A percentile compares a stretch with the other conserved stretches of the same genome.
phyloP scores from a whole-genome alignment of 768 basidiomycete species.

The Erythrobasidium yunnanense region DNA sequence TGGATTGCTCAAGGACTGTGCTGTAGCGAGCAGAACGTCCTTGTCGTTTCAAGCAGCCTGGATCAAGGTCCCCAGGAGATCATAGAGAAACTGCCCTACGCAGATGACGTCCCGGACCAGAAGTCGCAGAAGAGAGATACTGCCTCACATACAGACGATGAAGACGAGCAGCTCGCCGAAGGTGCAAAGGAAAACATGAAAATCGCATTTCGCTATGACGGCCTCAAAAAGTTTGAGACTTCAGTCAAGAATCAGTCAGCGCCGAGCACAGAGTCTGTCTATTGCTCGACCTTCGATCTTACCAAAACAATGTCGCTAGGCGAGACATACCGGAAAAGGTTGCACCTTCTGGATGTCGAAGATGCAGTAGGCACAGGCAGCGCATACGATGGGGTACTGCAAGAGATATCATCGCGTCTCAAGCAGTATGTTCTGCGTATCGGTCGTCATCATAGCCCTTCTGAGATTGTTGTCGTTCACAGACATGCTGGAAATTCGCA shows the following conservation, averaged over 20 bases:
- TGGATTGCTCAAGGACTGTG: constrained; percentile 73
- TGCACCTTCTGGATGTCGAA: constrained; percentile 43
- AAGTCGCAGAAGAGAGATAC: constrained; percentile 42
- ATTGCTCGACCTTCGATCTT: constrained; percentile 63
- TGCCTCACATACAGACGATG: constrained; percentile 27
- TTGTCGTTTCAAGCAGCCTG: constrained; percentile 49
- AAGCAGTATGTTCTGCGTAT: background rate
- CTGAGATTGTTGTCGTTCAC: too few species aligned
- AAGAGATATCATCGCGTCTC: background rate
- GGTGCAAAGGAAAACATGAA: constrained; percentile 56
- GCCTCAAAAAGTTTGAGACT: constrained; percentile 84
- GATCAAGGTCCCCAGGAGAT: constrained; percentile 49
- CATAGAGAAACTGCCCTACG: constrained; percentile 72
- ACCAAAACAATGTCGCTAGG: constrained; percentile 52
- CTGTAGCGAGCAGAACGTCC: constrained; percentile 56
- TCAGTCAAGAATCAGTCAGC: constrained; percentile 45
- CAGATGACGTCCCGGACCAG: constrained; percentile 43
- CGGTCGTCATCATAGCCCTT: background rate
- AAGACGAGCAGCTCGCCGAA: constrained; percentile 41
- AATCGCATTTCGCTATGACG: constrained; percentile 95
- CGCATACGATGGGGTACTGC: too few species aligned
- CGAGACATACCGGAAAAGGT: constrained; percentile 47
- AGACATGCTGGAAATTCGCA: background rate
- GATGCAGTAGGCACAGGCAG: background rate
- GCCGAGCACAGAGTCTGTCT: constrained; percentile 45